phyloP scores from a whole-genome alignment of 2,329 filamentous ascomycete species.

The Ophiosphaerella korrae region DNA sequence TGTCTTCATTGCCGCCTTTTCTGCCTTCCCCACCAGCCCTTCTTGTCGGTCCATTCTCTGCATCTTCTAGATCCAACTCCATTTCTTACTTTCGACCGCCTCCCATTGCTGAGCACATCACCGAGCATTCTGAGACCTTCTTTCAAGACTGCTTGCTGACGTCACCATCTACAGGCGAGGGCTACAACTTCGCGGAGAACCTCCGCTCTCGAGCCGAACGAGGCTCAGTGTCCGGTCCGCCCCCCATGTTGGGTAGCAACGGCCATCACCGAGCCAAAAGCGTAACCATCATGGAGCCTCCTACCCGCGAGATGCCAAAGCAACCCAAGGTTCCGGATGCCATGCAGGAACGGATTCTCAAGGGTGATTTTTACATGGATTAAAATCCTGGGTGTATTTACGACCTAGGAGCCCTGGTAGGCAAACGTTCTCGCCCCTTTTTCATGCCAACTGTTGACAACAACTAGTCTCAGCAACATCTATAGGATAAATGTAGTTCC shows the following conservation, averaged over 20 bases:
- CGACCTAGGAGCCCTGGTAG: neutral
- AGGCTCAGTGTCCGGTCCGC: conserved; percentile 59
- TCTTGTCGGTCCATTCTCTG: conserved; percentile 28
- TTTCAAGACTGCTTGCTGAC: conserved; percentile 67
- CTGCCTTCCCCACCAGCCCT: conserved; percentile 30
- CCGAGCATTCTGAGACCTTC: conserved; percentile 35
- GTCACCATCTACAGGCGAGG: conserved; percentile 73
- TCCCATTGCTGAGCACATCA: conserved; percentile 37
- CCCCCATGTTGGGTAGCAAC: conserved; percentile 17
- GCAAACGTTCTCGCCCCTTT: conserved; percentile 10
- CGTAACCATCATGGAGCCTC: conserved; percentile 65
- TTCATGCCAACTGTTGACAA: neutral
- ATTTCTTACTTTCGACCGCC: conserved; percentile 33
- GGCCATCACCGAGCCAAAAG: conserved; percentile 72
- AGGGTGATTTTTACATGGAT: conserved; percentile 98
- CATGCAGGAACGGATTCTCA: conserved; percentile 95
- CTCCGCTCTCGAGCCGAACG: conserved; percentile 90
- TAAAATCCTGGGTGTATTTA: conserved; percentile 49
- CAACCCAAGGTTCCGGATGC: conserved; percentile 70
- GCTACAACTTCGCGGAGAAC: conserved; percentile 97
- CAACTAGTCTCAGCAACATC: no score
- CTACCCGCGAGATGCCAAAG: conserved; percentile 65
- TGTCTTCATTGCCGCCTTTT: conserved; percentile 55
- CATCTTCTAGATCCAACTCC: conserved; percentile 29
- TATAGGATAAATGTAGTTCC: no score